phyloP scores from a whole-genome alignment of 805 yeast species.

The Lipomyces anomalus region DNA sequence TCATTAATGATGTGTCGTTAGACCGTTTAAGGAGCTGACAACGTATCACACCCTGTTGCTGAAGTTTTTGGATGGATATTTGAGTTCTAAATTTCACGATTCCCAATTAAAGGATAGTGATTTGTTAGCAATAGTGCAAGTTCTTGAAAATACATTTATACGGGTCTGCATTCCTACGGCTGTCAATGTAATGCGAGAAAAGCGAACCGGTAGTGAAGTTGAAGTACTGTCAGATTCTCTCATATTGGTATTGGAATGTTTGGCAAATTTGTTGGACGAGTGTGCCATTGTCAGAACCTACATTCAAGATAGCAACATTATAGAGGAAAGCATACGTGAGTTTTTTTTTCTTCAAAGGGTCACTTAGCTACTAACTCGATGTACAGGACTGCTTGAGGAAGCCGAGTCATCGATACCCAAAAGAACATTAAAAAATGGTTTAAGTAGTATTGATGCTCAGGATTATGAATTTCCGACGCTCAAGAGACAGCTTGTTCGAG shows the following conservation, averaged over 20 bases:
- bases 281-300: background rate
- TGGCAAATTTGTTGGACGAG: background rate
- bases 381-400: slow-evolving; percentile 7
- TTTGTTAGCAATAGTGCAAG: slow-evolving; percentile 2
- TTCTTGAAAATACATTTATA: slow-evolving; percentile 1
- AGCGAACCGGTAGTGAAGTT: slow-evolving; percentile 1
- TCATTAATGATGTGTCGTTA: background rate
- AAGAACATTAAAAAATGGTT: slow-evolving; percentile 9
- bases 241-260: background rate
- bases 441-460: background rate
- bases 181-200: slow-evolving; percentile 12
- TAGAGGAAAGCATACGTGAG: background rate
- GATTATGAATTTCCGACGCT: slow-evolving; percentile 49
- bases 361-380: background rate
- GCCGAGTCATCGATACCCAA: slow-evolving; percentile 15
- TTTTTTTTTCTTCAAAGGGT: background rate
- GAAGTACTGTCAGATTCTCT: slow-evolving; percentile 4
- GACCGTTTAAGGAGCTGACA: background rate
- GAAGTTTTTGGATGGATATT: slow-evolving; percentile 16
- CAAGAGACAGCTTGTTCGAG: slow-evolving; percentile 61
- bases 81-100: slow-evolving; percentile 3
- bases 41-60: slow-evolving; percentile 6
- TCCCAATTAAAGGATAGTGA: background rate
- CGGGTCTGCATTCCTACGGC: slow-evolving; percentile 10
- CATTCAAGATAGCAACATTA: background rate